These are phyloP conservation scores for Botrytis fabae DNA, from an alignment of 2,329 filamentous ascomycete species.

Conservation along the genomic window DNA sequence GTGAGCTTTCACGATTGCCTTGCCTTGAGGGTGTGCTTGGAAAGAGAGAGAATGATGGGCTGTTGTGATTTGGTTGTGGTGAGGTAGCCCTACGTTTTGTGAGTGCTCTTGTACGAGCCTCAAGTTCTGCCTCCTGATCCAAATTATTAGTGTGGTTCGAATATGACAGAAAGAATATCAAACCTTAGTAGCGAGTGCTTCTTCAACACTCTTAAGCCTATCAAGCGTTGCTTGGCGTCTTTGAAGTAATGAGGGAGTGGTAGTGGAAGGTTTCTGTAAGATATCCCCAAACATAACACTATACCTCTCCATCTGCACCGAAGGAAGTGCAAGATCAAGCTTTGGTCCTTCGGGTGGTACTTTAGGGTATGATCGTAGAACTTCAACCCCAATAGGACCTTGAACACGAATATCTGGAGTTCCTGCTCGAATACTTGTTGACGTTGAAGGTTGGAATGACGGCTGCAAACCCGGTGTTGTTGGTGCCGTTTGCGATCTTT, in stretches of 20 bases:
- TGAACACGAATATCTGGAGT: slow-evolving; percentile 34
- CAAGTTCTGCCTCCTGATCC: slow-evolving; percentile 43
- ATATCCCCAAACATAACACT: slow-evolving; percentile 90
- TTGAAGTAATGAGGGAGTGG: slow-evolving; percentile 47
- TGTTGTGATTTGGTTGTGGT: slow-evolving; percentile 46
- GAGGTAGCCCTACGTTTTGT: slow-evolving; percentile 51
- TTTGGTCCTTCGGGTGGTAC: slow-evolving; percentile 42
- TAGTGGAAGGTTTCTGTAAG: slow-evolving; percentile 48
- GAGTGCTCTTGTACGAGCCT: slow-evolving; percentile 31
- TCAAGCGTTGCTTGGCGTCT: slow-evolving; percentile 61
- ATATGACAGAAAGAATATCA: slow-evolving; percentile 23
- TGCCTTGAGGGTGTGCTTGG: slow-evolving; percentile 34
- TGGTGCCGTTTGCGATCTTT: slow-evolving; percentile 37
- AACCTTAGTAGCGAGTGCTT: slow-evolving; percentile 45
- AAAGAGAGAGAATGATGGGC: slow-evolving; percentile 49
- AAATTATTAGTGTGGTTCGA: slow-evolving; percentile 28
- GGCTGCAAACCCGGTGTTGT: slow-evolving; percentile 30
- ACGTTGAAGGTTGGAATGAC: neutral
- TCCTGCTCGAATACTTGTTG: slow-evolving; percentile 4
- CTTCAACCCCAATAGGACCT: slow-evolving; percentile 26
- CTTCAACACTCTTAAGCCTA: slow-evolving; percentile 56
- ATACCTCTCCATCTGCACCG: slow-evolving; percentile 80
- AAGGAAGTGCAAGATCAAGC: slow-evolving; percentile 78
- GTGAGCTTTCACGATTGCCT: slow-evolving; percentile 25
- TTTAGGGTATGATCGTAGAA: slow-evolving; percentile 13